Conservation (phyloP, 2,329 filamentous ascomycete genomes). For the Arthrinium puccinioides region DNA sequence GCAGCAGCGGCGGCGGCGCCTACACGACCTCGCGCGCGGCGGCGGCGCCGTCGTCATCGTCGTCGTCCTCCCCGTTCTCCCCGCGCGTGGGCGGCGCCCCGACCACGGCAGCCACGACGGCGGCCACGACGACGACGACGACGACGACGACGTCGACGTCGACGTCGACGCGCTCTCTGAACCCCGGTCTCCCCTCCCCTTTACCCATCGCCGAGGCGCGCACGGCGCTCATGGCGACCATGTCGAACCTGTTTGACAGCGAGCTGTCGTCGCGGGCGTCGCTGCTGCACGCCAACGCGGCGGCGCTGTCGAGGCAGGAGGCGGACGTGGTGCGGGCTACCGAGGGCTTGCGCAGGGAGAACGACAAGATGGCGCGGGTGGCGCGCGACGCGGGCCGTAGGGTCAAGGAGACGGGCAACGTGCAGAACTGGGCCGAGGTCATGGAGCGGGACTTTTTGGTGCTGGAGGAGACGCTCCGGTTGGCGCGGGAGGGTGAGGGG, state of each 20-base stretch:
- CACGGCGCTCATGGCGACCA: conserved; percentile 50
- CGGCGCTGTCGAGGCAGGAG: conserved; percentile 60
- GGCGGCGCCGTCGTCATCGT: not conserved
- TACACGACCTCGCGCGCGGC: not conserved
- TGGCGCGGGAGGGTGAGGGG: conserved; percentile 38
- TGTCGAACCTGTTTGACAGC: conserved; percentile 63
- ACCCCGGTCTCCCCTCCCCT: conserved; percentile 31
- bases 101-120: conserved; percentile 5
- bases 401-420: conserved; percentile 72
- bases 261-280: conserved; percentile 61
- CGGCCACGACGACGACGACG: not conserved
- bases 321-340: conserved; percentile 55
- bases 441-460: conserved; percentile 61
- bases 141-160: conserved; percentile 25
- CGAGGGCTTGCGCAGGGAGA: conserved; percentile 53
- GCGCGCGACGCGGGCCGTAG: conserved; percentile 54
- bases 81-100: conserved; percentile 4
- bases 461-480: conserved; percentile 55
- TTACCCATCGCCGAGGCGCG: conserved; percentile 49
- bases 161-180: not conserved
- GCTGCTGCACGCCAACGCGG: conserved; percentile 62
- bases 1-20: not conserved
- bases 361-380: conserved; percentile 56
- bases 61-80: not conserved
- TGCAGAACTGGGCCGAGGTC: conserved; percentile 85